These are phyloP conservation scores for Lactarius psammicola DNA, from an alignment of 768 basidiomycete genomes.

Conservation along the genomic window DNA sequence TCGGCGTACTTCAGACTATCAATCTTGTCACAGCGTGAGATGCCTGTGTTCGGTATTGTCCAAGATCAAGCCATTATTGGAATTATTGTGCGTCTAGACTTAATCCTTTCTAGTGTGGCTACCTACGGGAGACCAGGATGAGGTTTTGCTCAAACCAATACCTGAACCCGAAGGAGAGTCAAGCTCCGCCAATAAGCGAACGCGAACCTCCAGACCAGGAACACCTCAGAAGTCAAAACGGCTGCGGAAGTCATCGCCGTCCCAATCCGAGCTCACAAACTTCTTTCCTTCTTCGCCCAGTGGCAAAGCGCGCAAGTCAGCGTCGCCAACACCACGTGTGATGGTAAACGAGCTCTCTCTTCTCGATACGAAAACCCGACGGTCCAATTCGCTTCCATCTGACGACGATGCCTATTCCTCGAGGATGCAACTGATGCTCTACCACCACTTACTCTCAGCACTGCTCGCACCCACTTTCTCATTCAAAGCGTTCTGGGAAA, in stretches of 20 bases:
- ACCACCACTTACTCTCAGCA: conserved; percentile 59
- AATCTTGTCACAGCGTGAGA: conserved; percentile 57
- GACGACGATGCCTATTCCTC: conserved; percentile 58
- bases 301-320: neutral
- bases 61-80: conserved; percentile 66
- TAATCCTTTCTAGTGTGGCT: neutral
- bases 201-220: conserved; percentile 28
- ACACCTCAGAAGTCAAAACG: conserved; percentile 36
- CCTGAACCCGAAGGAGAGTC: conserved; percentile 10
- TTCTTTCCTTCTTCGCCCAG: conserved; percentile 29
- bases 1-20: neutral
- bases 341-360: conserved; percentile 42
- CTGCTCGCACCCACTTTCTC: conserved; percentile 48
- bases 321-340: neutral
- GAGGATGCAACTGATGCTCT: conserved; percentile 75
- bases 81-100: conserved; percentile 55
- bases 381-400: conserved; percentile 47
- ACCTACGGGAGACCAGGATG: conserved; percentile 45
- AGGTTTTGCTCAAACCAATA: conserved; percentile 38
- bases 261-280: conserved; percentile 28
- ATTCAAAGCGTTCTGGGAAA: conserved; percentile 53
- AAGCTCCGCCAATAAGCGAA: conserved; percentile 26
- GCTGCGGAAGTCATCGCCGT: conserved; percentile 28
- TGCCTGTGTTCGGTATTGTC: conserved; percentile 79
- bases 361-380: conserved; percentile 72